A percentile compares a stretch with the other conserved stretches of the same genome.
Evolutionary conservation across 495 filamentous ascomycete species (phyloP).

Genomic region (Neurospora africana): DNA sequence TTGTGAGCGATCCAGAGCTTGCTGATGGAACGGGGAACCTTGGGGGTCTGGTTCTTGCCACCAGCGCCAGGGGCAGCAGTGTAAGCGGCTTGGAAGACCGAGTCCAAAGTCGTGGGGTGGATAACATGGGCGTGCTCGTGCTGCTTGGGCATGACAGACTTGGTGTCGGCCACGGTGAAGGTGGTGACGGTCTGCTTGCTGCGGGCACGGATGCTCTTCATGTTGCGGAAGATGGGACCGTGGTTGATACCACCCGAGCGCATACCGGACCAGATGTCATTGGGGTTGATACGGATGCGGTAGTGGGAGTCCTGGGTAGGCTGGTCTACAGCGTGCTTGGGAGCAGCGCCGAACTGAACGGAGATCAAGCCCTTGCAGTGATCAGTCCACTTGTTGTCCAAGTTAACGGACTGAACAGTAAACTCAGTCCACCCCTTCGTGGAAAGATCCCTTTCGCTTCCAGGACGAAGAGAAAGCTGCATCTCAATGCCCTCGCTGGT

Average conservation of each 20-base stretch:
- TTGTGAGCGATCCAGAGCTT: conserved; percentile 17
- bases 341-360: conserved; percentile 8
- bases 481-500: conserved; percentile 26
- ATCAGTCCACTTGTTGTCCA: conserved; percentile 30
- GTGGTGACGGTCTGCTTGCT: conserved; percentile 14
- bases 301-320: conserved; percentile 11
- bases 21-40: conserved; percentile 16
- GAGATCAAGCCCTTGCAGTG: conserved; percentile 24
- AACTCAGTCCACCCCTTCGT: conserved; percentile 27
- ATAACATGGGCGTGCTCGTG: conserved; percentile 34
- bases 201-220: conserved; percentile 17
- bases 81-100: conserved; percentile 27
- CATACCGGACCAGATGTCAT: conserved; percentile 21
- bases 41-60: conserved; percentile 3
- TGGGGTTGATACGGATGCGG: conserved; percentile 9
- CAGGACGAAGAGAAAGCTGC: conserved; percentile 31
- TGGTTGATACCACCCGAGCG: conserved; percentile 24
- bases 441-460: conserved; percentile 25
- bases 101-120: conserved; percentile 39
- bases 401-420: conserved; percentile 33
- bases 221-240: conserved; percentile 27
- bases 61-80: conserved; percentile 14
- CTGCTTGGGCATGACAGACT: conserved; percentile 29
- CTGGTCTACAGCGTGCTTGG: conserved; percentile 1
- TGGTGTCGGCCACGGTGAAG: conserved; percentile 29